These are phyloP conservation scores for Thelonectria discophora DNA, from an alignment of 2,329 filamentous ascomycete genomes.

Conservation along the genomic window DNA sequence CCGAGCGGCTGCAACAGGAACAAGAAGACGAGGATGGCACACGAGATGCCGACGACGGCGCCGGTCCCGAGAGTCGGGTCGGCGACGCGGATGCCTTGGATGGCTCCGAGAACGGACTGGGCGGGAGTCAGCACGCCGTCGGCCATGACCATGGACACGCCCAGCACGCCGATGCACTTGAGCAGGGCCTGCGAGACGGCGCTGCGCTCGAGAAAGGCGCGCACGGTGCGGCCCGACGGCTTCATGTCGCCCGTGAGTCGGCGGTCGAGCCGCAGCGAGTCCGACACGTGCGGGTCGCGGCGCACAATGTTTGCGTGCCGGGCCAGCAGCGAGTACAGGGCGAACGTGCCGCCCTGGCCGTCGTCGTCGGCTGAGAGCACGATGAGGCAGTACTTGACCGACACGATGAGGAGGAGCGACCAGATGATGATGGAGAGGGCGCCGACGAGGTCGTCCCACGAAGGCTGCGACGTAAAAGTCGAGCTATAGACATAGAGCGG, in stretches of 20 bases:
- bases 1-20: constrained; percentile 72
- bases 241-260: constrained; percentile 63
- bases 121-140: constrained; percentile 73
- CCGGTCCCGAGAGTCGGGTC: constrained; percentile 61
- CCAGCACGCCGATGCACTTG: constrained; percentile 68
- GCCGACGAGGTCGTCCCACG: constrained; percentile 65
- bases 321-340: constrained; percentile 70
- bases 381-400: constrained; percentile 72
- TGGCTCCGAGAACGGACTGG: constrained; percentile 73
- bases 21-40: constrained; percentile 68
- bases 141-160: constrained; percentile 71
- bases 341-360: constrained; percentile 74
- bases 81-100: constrained; percentile 69
- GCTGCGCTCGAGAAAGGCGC: constrained; percentile 66
- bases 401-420: constrained; percentile 73
- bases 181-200: constrained; percentile 59
- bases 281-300: constrained; percentile 58
- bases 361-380: constrained; percentile 72
- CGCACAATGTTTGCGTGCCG: constrained; percentile 65
- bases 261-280: constrained; percentile 66
- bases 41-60: constrained; percentile 69
- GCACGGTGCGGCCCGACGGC: constrained; percentile 57
- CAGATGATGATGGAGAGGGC: constrained; percentile 73
- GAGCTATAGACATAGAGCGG: constrained; percentile 74
- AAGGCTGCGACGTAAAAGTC: constrained; percentile 64